Evolutionary conservation across 805 yeast species (phyloP).

Genomic region (Wickerhamiella dianesei): DNA sequence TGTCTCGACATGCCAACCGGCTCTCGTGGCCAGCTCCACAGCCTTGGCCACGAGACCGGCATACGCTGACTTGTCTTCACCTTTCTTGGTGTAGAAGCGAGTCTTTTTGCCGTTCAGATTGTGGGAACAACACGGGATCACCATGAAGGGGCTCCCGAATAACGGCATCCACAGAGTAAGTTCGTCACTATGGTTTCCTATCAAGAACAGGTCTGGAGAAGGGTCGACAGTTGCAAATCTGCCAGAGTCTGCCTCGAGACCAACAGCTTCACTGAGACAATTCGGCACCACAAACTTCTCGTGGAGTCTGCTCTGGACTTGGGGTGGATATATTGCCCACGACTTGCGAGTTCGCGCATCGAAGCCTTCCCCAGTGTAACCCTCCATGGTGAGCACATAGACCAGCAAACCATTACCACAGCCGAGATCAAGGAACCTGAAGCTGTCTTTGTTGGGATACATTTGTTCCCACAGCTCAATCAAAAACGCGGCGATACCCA

Average conservation of each 20-base stretch:
- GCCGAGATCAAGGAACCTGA: conserved; percentile 78
- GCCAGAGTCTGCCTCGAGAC: conserved; percentile 27
- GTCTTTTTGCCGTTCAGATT: conserved; percentile 61
- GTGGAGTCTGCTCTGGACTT: conserved; percentile 37
- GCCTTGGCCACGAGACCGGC: conserved; percentile 80
- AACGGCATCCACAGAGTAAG: conserved; percentile 92
- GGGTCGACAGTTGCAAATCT: background rate
- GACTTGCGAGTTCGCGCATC: conserved; percentile 85
- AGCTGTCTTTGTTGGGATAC: conserved; percentile 29
- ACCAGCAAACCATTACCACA: conserved; percentile 90
- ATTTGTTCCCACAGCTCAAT: conserved; percentile 69
- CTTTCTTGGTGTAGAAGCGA: conserved; percentile 32
- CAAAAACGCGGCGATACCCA: conserved; percentile 87
- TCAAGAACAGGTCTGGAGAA: conserved; percentile 43
- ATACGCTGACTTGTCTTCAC: conserved; percentile 47
- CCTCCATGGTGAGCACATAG: conserved; percentile 61
- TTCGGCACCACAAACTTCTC: conserved; percentile 76
- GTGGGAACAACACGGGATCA: conserved; percentile 93
- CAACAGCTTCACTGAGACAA: conserved; percentile 31
- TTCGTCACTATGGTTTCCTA: conserved; percentile 94
- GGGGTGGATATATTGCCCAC: conserved; percentile 64
- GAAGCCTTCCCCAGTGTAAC: conserved; percentile 68
- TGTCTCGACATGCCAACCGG: conserved; percentile 75
- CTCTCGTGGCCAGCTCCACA: conserved; percentile 45
- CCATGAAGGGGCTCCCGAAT: conserved; percentile 63